A percentile compares a stretch with the other conserved stretches of the same genome.
Evolutionary conservation across 768 basidiomycete genomes (phyloP).

Genomic region (Leccinum disarticulatum): DNA sequence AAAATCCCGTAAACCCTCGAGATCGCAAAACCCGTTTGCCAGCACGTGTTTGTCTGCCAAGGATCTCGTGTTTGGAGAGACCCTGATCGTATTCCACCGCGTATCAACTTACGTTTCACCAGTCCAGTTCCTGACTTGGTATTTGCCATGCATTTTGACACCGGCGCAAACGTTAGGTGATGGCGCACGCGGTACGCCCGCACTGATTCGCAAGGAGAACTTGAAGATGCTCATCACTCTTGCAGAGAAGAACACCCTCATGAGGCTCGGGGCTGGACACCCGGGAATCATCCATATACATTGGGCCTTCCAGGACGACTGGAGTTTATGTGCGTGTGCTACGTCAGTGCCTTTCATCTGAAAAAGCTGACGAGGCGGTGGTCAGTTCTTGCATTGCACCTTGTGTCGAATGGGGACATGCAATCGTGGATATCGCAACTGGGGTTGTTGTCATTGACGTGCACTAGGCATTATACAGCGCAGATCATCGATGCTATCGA

Average conservation of each 20-base stretch:
- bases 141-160: not conserved
- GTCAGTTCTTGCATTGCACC: slow-evolving; percentile 75
- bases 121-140: not conserved
- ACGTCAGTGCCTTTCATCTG: not conserved
- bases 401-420: slow-evolving; percentile 76
- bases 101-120: slow-evolving; percentile 24
- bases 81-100: slow-evolving; percentile 79
- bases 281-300: slow-evolving; percentile 75
- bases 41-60: slow-evolving; percentile 46
- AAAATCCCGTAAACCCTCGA: too few species aligned
- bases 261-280: slow-evolving; percentile 64
- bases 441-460: slow-evolving; percentile 80
- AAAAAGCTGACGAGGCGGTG: slow-evolving; percentile 9
- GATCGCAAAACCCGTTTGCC: slow-evolving; percentile 46
- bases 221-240: slow-evolving; percentile 67
- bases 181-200: slow-evolving; percentile 39
- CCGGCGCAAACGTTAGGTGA: too few species aligned
- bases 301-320: slow-evolving; percentile 84
- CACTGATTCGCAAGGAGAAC: slow-evolving; percentile 63
- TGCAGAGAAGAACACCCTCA: slow-evolving; percentile 77
- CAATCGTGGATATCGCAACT: slow-evolving; percentile 68
- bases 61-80: slow-evolving; percentile 71
- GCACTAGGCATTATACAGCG: slow-evolving; percentile 82
- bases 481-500: slow-evolving; percentile 86
- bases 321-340: slow-evolving; percentile 70